phyloP scores from a whole-genome alignment of 257 asterid genomes.

The Ajuga chamaepitys region DNA sequence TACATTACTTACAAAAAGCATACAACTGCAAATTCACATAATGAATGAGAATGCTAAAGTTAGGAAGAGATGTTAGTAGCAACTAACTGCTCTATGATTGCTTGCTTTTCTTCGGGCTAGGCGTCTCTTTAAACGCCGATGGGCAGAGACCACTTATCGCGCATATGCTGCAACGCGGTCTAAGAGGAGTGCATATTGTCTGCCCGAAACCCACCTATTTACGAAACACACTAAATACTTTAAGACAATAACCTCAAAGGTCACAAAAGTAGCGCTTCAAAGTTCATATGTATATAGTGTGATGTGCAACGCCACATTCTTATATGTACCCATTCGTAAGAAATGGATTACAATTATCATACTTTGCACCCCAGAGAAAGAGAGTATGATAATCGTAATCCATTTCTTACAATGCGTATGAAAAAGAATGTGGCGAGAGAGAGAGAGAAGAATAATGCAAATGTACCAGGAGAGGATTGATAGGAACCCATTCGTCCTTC shows the following conservation, averaged over 20 bases:
- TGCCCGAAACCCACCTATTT: slow-evolving; percentile 95
- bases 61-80: background rate
- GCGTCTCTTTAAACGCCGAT: slow-evolving; percentile 68
- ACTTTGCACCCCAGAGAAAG: no score
- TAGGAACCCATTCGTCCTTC: slow-evolving; percentile 94
- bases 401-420: no score
- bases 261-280: background rate
- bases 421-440: no score
- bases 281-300: no score
- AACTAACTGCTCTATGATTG: background rate
- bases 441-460: no score
- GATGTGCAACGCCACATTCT: no score
- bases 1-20: no score
- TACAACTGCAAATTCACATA: no score
- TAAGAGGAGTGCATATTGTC: slow-evolving; percentile 78
- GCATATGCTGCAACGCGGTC: slow-evolving; percentile 82
- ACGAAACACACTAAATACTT: background rate
- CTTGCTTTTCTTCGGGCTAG: slow-evolving; percentile 37
- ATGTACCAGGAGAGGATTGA: slow-evolving; percentile 92
- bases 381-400: no score
- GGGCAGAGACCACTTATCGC: slow-evolving; percentile 62
- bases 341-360: no score
- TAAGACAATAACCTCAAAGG: background rate
- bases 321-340: no score
- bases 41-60: background rate